Percentiles rank a stretch among this genome's conserved stretches.
Conservation (phyloP, 78 protist genomes). For the Salpingoeca rosetta region DNA sequence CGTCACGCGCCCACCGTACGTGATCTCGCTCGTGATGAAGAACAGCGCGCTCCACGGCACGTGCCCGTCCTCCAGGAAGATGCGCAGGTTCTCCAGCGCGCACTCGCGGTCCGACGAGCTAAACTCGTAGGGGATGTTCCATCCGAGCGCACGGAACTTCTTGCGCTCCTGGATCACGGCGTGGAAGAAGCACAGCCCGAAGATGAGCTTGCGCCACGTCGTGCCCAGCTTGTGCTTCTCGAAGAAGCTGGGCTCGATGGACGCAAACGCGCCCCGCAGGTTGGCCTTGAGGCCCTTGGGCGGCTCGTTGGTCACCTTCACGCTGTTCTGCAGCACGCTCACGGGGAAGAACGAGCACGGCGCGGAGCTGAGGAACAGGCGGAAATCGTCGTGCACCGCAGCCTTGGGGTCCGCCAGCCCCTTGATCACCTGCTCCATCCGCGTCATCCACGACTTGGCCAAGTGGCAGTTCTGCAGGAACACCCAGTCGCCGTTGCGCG, state of each 20-base stretch:
- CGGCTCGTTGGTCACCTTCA: conserved; percentile 71
- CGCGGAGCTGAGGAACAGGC: conserved; percentile 69
- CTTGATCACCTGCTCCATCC: conserved; percentile 42
- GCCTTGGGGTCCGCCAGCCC: background rate
- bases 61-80: conserved; percentile 43
- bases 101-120: conserved; percentile 42
- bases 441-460: conserved; percentile 53
- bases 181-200: conserved; percentile 71
- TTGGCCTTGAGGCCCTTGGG: conserved; percentile 70
- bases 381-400: conserved; percentile 48
- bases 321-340: conserved; percentile 56
- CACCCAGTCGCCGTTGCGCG: conserved; percentile 55
- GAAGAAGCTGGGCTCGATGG: background rate
- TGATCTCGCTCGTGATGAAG: conserved; percentile 71
- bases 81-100: conserved; percentile 31
- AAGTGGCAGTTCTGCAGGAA: conserved; percentile 64
- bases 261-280: conserved; percentile 23
- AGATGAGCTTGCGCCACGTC: conserved; percentile 45
- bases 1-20: conserved; percentile 92
- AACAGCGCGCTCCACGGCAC: conserved; percentile 60
- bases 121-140: conserved; percentile 77
- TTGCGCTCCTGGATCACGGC: conserved; percentile 75
- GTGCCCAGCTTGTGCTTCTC: conserved; percentile 11
- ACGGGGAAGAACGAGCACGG: conserved; percentile 58
- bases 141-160: conserved; percentile 74